Conservation (phyloP, 352 stramenopile genomes). For the Blastocystis sp. region DNA sequence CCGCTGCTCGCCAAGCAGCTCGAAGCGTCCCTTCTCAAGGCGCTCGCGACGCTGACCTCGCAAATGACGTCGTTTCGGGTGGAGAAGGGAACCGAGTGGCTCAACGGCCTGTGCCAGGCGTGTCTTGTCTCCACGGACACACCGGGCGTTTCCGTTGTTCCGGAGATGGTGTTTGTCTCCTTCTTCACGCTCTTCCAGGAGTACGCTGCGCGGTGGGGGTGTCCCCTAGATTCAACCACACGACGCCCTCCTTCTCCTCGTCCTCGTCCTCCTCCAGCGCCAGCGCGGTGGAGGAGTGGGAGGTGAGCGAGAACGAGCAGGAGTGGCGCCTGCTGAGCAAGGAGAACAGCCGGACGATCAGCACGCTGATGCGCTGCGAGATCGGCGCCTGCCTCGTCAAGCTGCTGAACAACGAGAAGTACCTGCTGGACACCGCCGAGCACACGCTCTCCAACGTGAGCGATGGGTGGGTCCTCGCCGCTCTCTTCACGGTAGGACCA, state of each 20-base stretch:
- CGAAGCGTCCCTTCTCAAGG: neutral
- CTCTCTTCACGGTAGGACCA: neutral
- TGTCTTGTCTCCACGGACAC: neutral
- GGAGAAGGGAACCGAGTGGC: neutral
- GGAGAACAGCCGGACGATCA: constrained; percentile 16
- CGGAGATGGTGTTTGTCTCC: neutral
- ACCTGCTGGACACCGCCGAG: constrained; percentile 20
- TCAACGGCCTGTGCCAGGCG: neutral
- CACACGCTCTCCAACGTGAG: neutral
- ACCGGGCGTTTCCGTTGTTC: constrained; percentile 6
- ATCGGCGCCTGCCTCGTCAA: neutral
- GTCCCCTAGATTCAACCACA: neutral
- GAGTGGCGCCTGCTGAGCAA: constrained; percentile 5
- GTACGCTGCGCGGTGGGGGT: neutral
- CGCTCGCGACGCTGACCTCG: neutral
- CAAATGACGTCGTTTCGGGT: neutral
- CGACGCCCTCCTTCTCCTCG: neutral
- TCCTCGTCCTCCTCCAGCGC: neutral
- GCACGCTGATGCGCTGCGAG: neutral
- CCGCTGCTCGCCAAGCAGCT: neutral
- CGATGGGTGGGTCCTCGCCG: neutral
- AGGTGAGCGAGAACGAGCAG: neutral
- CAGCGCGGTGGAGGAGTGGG: neutral
- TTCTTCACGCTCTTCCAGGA: neutral
- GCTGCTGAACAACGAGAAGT: constrained; percentile 14